Evolutionary conservation across 1,284 basidiomycete genomes (phyloP), one percentile per base, ranked within the genome.

Genomic region (Ganoderma multipileum): DNA sequence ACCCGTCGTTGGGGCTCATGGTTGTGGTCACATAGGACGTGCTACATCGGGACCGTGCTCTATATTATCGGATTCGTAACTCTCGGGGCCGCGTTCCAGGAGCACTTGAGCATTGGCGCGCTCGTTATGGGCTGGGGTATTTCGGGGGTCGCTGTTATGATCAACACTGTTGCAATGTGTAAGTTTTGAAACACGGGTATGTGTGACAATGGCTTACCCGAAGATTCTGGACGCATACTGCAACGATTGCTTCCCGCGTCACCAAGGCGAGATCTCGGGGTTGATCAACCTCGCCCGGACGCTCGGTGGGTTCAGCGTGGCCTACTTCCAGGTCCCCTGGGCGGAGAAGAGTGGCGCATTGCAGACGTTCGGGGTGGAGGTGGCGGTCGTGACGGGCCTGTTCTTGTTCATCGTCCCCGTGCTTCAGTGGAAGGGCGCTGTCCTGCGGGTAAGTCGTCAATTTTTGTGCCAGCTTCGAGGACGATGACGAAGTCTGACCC

Each of bases 71-170:
- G 92, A 1, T 90, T 91, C 72, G 79, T 92, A 54, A 76, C 86
- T 4, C 83, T 92, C 3, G 90, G 89, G 3, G 86, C 85, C 2
- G 79, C 87, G 0, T 80, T 91, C 63, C 83, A 92, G 74, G 84
- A 87, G 52, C 85, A 89, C 69, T 78, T 91, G 12, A 84, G 83
- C 55, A 79, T 87, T 16, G 85, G 81, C 7, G 89, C 85, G 1
- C 72, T 91, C 57, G 81, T 91, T 12, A 85, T 91, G 81, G 90
- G 90, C 4, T 91, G 90, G 90, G 90, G 89, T 0, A 86, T 91
- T 57, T 85, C 89, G 0, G 84, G 88, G 68, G 77, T 87, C 6
- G 82, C 87, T 0, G 79, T 86, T 68, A 91, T 91, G 89, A 82
- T 91, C 72, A 87, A 86, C 73, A 91, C 90, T 0, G 88, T 90